Evolutionary conservation across 2,329 filamentous ascomycete species (phyloP), one percentile per base, ranked within the genome.

Genomic region (Myriosclerotinia scirpicola): DNA sequence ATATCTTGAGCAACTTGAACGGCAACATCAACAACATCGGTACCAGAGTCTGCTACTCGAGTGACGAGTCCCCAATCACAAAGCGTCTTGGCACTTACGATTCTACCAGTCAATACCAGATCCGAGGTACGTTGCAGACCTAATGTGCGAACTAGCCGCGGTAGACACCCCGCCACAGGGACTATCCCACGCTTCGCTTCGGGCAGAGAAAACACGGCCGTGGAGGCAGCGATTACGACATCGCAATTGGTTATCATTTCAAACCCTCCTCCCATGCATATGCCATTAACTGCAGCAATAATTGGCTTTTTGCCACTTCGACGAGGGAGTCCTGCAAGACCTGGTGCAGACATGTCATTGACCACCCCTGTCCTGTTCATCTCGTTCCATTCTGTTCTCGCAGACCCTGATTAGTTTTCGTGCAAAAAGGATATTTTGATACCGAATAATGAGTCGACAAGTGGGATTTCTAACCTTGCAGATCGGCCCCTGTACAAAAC

Each of bases 221-320:
- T 74, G 4, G 78, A 76, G 1, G 81, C 79, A 5, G 89, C 89
- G 26, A 93, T 77, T 4, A 92, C 83, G 66, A 93, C 77, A 79
- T 93, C 90, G 72, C 67, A 68, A 48, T 92, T 91, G 60, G 89
- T 79, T n/a, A 85, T 82, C 78, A 92, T 90, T 80, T 93, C 90
- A 78, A 90, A 87, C 3, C 89, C 90, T 65, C 90, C 90, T 61
- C 90, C 90, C 54, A 90, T 82, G 62, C 87, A 90, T 36, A 89
- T 79, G 9, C 90, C 90, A 74, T 92, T 90, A 30, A 92, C 87
- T 1, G 90, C 90, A 0, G 87, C 88, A 48, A 93, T 83, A 68
- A 93, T 82, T 14, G 90, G 90, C 74, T 93, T 93, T 76, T 85
- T 86, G 64, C 89, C 89, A 14, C 78, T 76, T 15, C 87, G 79